A percentile compares a stretch with the other conserved stretches of the same genome.
phyloP scores from a whole-genome alignment of 768 basidiomycete genomes.

The Tephrocybe sp. region DNA sequence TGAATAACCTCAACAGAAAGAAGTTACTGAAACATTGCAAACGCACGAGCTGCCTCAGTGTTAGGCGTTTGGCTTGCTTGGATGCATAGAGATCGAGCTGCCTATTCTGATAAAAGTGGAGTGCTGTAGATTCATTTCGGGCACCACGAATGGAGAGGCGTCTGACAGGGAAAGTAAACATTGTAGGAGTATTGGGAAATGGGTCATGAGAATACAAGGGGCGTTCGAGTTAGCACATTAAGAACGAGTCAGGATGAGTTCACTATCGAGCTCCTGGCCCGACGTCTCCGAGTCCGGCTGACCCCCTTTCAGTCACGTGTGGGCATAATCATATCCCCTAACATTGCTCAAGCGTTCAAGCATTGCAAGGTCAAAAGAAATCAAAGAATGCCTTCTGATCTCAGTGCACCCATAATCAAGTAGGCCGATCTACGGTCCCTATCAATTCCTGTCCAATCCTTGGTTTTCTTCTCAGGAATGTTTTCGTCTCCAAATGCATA shows the following conservation, averaged over 20 bases:
- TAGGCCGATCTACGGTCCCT: conserved; percentile 78
- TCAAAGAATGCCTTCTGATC: conserved; percentile 65
- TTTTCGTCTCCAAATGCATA: conserved; percentile 63
- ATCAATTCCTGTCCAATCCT: conserved; percentile 78
- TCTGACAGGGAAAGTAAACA: conserved; percentile 10
- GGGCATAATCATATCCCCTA: too few relatives aligned
- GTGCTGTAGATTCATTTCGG: conserved; percentile 32
- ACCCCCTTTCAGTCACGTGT: background rate
- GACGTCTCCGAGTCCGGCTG: background rate
- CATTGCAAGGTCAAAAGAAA: too few relatives aligned
- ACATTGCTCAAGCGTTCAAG: too few relatives aligned
- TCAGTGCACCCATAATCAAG: conserved; percentile 73
- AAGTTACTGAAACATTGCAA: background rate
- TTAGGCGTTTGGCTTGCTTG: conserved; percentile 67
- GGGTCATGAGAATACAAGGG: background rate
- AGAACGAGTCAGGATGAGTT: background rate
- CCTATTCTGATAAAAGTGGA: conserved; percentile 79
- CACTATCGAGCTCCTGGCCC: background rate
- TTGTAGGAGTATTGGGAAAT: conserved; percentile 1
- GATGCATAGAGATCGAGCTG: conserved; percentile 81
- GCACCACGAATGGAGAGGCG: conserved; percentile 5
- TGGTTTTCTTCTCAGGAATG: conserved; percentile 41
- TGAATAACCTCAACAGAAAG: conserved; percentile 23
- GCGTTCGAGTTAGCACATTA: background rate
- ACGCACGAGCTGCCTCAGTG: conserved; percentile 75